Conservation (phyloP, 78 protist genomes). For the Planoprotostelium fungivorum region DNA sequence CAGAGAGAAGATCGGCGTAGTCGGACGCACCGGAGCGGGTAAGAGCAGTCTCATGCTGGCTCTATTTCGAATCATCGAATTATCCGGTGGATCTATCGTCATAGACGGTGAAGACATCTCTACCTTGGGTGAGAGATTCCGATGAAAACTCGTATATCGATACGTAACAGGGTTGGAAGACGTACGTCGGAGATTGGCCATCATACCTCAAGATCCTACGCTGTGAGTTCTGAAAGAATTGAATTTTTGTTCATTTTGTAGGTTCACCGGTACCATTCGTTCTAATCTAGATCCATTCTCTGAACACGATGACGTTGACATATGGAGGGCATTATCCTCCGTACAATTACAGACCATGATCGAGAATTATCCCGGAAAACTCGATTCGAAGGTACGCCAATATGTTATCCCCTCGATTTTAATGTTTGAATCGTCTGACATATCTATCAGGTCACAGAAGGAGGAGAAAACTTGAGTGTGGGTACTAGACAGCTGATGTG, state of each 20-base stretch:
- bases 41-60: slow-evolving; percentile 56
- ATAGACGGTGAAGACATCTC: slow-evolving; percentile 71
- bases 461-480: slow-evolving; percentile 81
- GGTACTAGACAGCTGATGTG: slow-evolving; percentile 94
- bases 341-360: slow-evolving; percentile 47
- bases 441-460: slow-evolving; percentile 39
- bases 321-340: slow-evolving; percentile 61
- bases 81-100: slow-evolving; percentile 24
- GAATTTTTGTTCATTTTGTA: no score
- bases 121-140: slow-evolving; percentile 9
- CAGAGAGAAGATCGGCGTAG: slow-evolving; percentile 86
- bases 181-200: slow-evolving; percentile 72
- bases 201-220: slow-evolving; percentile 90
- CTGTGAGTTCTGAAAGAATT: no score
- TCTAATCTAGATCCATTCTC: slow-evolving; percentile 88
- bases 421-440: slow-evolving; percentile 11
- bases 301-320: slow-evolving; percentile 42
- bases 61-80: slow-evolving; percentile 63
- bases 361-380: slow-evolving; percentile 7
- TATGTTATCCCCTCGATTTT: not conserved
- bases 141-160: not conserved
- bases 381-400: slow-evolving; percentile 5
- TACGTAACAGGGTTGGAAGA: slow-evolving; percentile 29
- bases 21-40: slow-evolving; percentile 89
- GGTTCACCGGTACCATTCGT: slow-evolving; percentile 80